Base-by-base conservation (phyloP, 2,329 filamentous ascomycete genomes). In the Paecilomyces dactylethromorphus region DNA sequence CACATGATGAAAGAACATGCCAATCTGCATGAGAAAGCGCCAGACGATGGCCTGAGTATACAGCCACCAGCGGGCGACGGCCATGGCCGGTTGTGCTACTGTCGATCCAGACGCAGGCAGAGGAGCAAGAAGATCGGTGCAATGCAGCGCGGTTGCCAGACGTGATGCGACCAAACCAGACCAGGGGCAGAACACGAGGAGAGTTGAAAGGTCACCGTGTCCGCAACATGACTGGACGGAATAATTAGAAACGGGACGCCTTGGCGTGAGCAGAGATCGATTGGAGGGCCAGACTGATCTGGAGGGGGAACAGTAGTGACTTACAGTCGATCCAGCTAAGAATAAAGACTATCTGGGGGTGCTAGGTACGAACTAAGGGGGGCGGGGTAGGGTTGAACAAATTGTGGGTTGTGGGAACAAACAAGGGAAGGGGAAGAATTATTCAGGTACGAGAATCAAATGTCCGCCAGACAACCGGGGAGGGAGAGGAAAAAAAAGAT, bases 1-100 rank as follows among this genome's bases (percentile, higher is more conserved):
- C 60, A 87, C 74, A 57, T 81, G 82, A 69, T 91, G 87, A 45
- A 90, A 75, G 60, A 82, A 78, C 86, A 90, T 89, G 67, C 87
- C 87, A 58, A 89, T 80, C 59, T 79, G 79, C 82, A 89, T 89
- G 50, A 90, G 77, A 58, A 82, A 79, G 56, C 88, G 82, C 86
- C 87, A 89, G 69, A 87, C 82, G 29, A 80, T 74, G 53, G 88
- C 87, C 69, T 88, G 82, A 56, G 87, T 64, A 58, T 82, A 81
- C 11, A 90, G 80, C 67, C 84, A 81, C 78, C 82, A 84, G 74
- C 87, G 81, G 3, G 79, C 76, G 6, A 73, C 69, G 55, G 75
- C 68, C 54, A 61, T 59, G 53, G 65, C 63, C 26, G 63, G 63
- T 26, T 63, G n/a, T 52, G 15, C 39, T 33, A 35, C 49, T 32